A percentile compares a stretch with the other conserved stretches of the same genome.
Conservation (phyloP, 2,329 filamentous ascomycete species). For the Neonectria neomacrospora region DNA sequence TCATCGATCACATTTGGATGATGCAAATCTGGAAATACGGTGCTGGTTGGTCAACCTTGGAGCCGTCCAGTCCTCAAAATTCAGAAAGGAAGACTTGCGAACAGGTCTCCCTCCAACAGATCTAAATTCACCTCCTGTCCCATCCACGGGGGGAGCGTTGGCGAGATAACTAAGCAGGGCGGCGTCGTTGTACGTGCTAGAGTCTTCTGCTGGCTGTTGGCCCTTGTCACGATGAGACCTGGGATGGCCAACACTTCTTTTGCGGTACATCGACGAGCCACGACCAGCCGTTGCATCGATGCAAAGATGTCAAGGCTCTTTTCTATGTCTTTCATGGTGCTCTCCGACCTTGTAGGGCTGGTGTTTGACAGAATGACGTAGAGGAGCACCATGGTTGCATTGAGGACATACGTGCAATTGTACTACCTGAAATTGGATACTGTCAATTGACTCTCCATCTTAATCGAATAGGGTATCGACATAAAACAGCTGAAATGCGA, state of each 20-base stretch:
- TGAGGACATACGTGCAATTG: constrained; percentile 26
- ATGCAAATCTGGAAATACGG: constrained; percentile 17
- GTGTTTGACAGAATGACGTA: constrained; percentile 20
- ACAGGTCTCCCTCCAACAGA: background rate
- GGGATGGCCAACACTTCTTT: constrained; percentile 15
- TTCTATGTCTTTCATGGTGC: constrained; percentile 19
- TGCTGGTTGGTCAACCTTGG: too few relatives aligned
- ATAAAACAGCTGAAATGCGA: constrained; percentile 16
- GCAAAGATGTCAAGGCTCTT: constrained; percentile 24
- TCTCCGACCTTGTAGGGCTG: constrained; percentile 1
- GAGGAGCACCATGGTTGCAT: constrained; percentile 24
- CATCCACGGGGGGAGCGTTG: constrained; percentile 3
- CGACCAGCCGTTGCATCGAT: constrained; percentile 21
- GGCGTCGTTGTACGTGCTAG: constrained; percentile 3
- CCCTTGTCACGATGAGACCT: constrained; percentile 11
- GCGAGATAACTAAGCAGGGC: constrained; percentile 11
- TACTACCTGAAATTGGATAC: constrained; percentile 13
- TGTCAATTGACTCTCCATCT: background rate
- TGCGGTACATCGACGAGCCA: constrained; percentile 21
- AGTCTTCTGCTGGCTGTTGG: background rate
- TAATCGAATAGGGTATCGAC: background rate
- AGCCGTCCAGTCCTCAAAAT: constrained; percentile 16
- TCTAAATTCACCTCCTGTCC: background rate
- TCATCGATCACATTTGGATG: constrained; percentile 30
- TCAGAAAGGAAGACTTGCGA: constrained; percentile 13